These are phyloP conservation scores for Fusarium humuli DNA, from an alignment of 2,329 filamentous ascomycete species.

Conservation along the genomic window DNA sequence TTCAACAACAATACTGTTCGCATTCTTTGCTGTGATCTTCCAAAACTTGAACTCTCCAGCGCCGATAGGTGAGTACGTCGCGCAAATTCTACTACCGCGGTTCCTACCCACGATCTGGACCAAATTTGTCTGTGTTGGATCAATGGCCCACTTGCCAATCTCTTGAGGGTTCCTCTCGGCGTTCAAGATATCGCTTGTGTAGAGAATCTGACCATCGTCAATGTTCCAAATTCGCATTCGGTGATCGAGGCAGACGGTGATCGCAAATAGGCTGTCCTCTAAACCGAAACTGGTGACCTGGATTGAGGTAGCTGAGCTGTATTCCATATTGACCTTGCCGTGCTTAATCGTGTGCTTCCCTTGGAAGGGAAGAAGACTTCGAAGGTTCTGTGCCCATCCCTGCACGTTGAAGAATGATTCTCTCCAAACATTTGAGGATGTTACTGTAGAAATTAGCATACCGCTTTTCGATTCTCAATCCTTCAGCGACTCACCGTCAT, in stretches of 20 bases:
- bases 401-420: conserved; percentile 80
- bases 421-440: conserved; percentile 64
- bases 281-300: conserved; percentile 64
- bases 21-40: conserved; percentile 74
- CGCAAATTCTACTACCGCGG: conserved; percentile 68
- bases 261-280: conserved; percentile 65
- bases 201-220: conserved; percentile 80
- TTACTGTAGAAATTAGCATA: conserved; percentile 38
- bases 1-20: conserved; percentile 72
- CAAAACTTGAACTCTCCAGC: conserved; percentile 96
- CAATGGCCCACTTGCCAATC: conserved; percentile 78
- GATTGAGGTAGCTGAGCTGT: conserved; percentile 74
- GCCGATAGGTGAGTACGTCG: conserved; percentile 89
- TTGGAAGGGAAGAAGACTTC: conserved; percentile 74
- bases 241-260: conserved; percentile 91
- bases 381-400: conserved; percentile 75
- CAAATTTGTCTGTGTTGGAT: conserved; percentile 81
- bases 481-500: conserved; percentile 57
- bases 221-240: conserved; percentile 91
- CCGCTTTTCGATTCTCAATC: neutral
- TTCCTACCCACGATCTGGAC: conserved; percentile 75
- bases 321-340: conserved; percentile 73
- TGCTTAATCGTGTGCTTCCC: conserved; percentile 72
- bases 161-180: conserved; percentile 75
- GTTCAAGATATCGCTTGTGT: conserved; percentile 81